Conservation (phyloP, 75 land plant genomes). For the Sequoia sempervirens region DNA sequence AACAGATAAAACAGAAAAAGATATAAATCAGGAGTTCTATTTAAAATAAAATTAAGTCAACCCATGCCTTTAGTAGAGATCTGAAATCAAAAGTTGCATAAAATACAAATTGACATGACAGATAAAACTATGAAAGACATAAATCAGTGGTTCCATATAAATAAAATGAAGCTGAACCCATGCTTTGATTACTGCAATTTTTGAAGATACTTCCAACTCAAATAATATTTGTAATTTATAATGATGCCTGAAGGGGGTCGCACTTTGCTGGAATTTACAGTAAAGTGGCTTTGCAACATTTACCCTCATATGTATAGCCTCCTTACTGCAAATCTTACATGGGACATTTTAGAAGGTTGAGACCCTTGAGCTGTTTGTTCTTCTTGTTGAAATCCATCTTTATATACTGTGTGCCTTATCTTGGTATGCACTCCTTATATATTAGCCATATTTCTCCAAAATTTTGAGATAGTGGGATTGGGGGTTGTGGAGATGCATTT, state of each 20-base stretch:
- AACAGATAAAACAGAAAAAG: background rate
- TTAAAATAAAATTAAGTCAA: background rate
- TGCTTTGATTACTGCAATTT: background rate
- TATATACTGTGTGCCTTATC: background rate
- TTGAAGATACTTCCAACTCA: background rate
- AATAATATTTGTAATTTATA: background rate
- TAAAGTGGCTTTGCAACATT: background rate
- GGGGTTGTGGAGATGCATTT: no score
- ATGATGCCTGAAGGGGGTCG: background rate
- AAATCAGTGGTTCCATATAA: background rate
- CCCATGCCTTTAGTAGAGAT: background rate
- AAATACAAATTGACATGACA: background rate
- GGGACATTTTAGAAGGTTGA: background rate
- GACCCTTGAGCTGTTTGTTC: background rate
- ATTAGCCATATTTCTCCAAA: no score
- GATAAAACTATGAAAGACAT: background rate
- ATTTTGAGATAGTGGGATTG: no score
- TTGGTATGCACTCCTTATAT: background rate
- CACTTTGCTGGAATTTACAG: background rate
- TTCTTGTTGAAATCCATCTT: background rate
- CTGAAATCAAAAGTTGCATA: background rate
- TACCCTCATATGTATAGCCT: background rate
- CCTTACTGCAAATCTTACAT: background rate
- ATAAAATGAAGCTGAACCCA: background rate
- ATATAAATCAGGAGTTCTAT: background rate